Conservation (phyloP, 1,284 basidiomycete genomes). For the Ustilago esculenta region DNA sequence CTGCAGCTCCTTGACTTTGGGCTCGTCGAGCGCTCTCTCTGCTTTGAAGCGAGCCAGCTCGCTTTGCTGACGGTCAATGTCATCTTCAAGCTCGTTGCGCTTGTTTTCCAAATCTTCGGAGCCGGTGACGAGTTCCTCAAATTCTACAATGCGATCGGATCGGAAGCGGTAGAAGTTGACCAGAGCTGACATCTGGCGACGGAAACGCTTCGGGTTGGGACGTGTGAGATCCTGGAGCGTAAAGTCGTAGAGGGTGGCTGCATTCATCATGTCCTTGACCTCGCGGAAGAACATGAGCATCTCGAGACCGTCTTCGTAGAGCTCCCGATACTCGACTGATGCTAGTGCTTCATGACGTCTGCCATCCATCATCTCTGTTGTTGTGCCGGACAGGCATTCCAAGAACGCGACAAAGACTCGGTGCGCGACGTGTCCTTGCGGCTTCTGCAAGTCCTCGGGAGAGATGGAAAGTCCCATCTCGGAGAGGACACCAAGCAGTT, state of each 20-base stretch:
- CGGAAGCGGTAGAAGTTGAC: constrained; percentile 66
- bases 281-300: constrained; percentile 62
- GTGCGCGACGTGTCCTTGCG: constrained; percentile 51
- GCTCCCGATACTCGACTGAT: constrained; percentile 48
- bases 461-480: constrained; percentile 55
- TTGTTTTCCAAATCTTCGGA: constrained; percentile 74
- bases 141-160: constrained; percentile 68
- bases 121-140: constrained; percentile 73
- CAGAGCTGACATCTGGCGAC: constrained; percentile 62
- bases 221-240: constrained; percentile 62
- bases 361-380: constrained; percentile 56
- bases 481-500: constrained; percentile 54
- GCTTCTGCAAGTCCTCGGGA: constrained; percentile 57
- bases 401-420: constrained; percentile 59
- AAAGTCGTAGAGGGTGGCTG: constrained; percentile 61
- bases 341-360: constrained; percentile 40
- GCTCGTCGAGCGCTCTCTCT: constrained; percentile 71
- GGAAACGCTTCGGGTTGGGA: constrained; percentile 62
- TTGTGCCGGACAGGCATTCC: constrained; percentile 54
- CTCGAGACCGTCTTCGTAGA: constrained; percentile 57
- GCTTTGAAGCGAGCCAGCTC: constrained; percentile 65
- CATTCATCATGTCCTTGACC: constrained; percentile 63
- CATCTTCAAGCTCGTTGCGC: constrained; percentile 71
- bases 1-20: constrained; percentile 75
- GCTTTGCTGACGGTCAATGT: constrained; percentile 72